Base-by-base conservation (phyloP, 2,329 filamentous ascomycete genomes). In the Arthrocladium fulminans region DNA sequence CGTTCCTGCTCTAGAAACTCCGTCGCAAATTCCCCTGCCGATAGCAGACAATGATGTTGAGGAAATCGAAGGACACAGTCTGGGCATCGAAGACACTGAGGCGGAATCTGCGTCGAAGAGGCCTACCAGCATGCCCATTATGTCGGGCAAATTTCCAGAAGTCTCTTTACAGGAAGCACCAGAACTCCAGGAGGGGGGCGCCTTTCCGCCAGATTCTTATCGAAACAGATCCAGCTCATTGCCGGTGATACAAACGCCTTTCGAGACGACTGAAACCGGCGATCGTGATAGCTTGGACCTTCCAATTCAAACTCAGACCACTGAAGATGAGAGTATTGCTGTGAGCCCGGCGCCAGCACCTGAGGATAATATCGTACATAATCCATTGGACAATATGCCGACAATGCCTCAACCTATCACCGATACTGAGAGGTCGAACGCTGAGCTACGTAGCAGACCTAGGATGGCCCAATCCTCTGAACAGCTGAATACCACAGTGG, bases 11-110 rank as follows among this genome's bases (percentile, higher is more conserved):
- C 13, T n/a, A 2, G 22, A 12, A 25, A 64, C 65, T 2, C 74
- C 82, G 7, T 74, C 78, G 5, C 71, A 73, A 34, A 76, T 89
- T 52, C 80, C 86, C n/a, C 68, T 92, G 8, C 86, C 86, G 0
- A 69, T 82, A 34, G 72, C 72, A 20, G 73, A 79, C 29, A 75
- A 80, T 41, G 87, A 94, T 60, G 68, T 90, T 6, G 76, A 83
- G 39, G 87, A 94, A 61, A 92, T 94, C 35, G 85, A 92, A 59
- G 76, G 88, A 38, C 84, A 85, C 2, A 84, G 84, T 0, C 72
- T 88, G 3, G 78, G 75, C 1, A 65, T 64, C 10, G 75, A 80
- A 17, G 35, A 17, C 6, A 38, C 34, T 8, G 38, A 48, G 19
- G 32, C 27, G 2, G 47, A 48, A 25, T 34, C 30, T 17, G 37